Evolutionary conservation across 2,329 filamentous ascomycete genomes (phyloP).

Genomic region (Rhynchosporium graminicola): DNA sequence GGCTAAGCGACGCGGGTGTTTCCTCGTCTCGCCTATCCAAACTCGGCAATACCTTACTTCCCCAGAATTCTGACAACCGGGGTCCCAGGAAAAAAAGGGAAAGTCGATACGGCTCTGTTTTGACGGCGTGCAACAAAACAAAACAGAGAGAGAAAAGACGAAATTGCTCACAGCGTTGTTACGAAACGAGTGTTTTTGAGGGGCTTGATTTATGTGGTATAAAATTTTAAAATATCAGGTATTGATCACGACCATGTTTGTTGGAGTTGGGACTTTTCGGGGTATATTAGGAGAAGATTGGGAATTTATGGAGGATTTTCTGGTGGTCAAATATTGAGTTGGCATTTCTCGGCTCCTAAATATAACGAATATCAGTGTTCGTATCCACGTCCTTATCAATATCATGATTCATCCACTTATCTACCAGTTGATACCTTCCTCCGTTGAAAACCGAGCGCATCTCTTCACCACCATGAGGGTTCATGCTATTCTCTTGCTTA

Average conservation of each 20-base stretch:
- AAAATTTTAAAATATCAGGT: too few species aligned
- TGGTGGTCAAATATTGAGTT: background rate
- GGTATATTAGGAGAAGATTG: too few species aligned
- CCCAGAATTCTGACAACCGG: too few species aligned
- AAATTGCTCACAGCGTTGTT: background rate
- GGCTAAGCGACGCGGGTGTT: too few species aligned
- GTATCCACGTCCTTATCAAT: background rate
- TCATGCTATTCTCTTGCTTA: background rate
- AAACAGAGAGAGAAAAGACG: too few species aligned
- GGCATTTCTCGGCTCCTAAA: conserved; percentile 7
- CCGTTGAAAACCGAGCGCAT: background rate
- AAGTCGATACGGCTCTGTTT: conserved; percentile 15
- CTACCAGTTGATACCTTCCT: background rate
- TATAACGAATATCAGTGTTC: background rate
- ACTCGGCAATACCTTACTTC: too few species aligned
- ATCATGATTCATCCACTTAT: background rate
- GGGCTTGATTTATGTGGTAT: too few species aligned
- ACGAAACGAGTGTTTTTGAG: too few species aligned
- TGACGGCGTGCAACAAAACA: conserved; percentile 18
- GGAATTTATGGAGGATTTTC: background rate
- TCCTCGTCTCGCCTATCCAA: too few species aligned
- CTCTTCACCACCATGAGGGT: conserved; percentile 1
- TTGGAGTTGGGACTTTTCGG: too few species aligned
- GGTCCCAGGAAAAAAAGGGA: conserved; percentile 2
- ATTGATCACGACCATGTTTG: too few species aligned